Percentiles rank a stretch among this genome's conserved stretches.
phyloP scores from a whole-genome alignment of 2,329 filamentous ascomycete genomes.

The Elsinoe australis region DNA sequence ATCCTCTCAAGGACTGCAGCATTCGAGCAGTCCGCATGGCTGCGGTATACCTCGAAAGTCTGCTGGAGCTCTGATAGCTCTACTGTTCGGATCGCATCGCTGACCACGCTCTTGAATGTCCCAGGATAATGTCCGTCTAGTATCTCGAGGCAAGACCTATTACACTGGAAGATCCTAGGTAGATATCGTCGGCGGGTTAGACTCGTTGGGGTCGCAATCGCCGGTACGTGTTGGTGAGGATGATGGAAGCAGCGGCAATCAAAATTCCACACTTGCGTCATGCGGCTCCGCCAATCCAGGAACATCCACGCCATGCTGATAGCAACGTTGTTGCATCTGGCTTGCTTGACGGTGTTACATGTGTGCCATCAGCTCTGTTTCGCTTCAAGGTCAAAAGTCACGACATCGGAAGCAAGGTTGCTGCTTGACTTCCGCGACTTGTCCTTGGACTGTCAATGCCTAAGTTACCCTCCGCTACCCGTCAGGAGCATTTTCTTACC shows the following conservation, averaged over 20 bases:
- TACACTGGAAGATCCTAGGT: background rate
- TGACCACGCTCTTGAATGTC: background rate
- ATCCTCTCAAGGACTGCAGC: slow-evolving; percentile 1
- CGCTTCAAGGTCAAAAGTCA: too few relatives aligned
- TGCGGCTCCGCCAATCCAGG: background rate
- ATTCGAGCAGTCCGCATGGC: background rate
- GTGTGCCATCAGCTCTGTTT: too few relatives aligned
- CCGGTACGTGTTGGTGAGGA: background rate
- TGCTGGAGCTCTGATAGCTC: background rate
- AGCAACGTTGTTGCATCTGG: too few relatives aligned
- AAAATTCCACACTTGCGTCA: background rate
- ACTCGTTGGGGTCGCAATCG: background rate
- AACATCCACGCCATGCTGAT: too few relatives aligned
- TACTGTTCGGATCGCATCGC: background rate
- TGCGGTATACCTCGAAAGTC: background rate
- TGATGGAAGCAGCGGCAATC: background rate
- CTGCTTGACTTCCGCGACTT: too few relatives aligned
- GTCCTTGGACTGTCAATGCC: too few relatives aligned
- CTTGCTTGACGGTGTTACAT: too few relatives aligned
- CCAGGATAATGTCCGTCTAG: background rate
- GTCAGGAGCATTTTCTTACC: too few relatives aligned
- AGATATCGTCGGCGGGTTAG: background rate
- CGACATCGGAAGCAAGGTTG: too few relatives aligned
- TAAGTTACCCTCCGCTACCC: too few relatives aligned
- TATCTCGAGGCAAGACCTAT: background rate